Evolutionary conservation across 192 early-diverging fungal genomes (phyloP), one percentile per base, ranked within the genome.

Genomic region (Backusella tarrabulga): DNA sequence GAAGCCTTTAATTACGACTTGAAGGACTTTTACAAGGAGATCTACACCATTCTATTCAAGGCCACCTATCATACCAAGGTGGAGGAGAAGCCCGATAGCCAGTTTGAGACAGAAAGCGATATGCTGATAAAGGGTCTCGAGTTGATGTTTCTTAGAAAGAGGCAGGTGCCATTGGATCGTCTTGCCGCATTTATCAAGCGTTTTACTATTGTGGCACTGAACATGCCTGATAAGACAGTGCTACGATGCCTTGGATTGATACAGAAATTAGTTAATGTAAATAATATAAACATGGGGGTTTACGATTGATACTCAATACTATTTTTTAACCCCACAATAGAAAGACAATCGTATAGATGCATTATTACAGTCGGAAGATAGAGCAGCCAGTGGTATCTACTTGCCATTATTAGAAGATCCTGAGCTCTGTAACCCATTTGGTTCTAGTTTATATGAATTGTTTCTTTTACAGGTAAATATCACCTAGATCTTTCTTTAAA

Each of bases 401-500:
- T 70, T 90, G 34, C 88, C 90, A 38, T 83, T 91, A 14, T 80
- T 98, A 72, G 92, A 97, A 77, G 97, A 99, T 75, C 94, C 97
- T 0, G 96, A 99, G 73, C 87, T 98, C 76, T 97, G 95, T 79
- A 99, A 99, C 79, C 95, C 97, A 3, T 96, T 97, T 83, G 94
- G 95, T 3, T 92, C 97, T 4, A 94, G 90, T 80, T 75, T 97
- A 63, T 99, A 92, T 86, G 97, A 99, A 81, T 82, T 97, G 67
- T 87, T 88, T 71, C 87, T 93, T 74, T 90, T 95, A 69, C 88
- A 89, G 87, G 91, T 93, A 88, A 68, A 56, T 42, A 63, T 50
- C 74, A 68, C 6, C 63, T 26, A 35, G 34, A 60, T 26, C 73
- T 60, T 34, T 19, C 4, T 68, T 68, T 35, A 35, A 32, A 29